Percentiles rank a stretch among this genome's conserved stretches.
Conservation (phyloP, 169 alveolate genomes). For the Fabrea salina region DNA sequence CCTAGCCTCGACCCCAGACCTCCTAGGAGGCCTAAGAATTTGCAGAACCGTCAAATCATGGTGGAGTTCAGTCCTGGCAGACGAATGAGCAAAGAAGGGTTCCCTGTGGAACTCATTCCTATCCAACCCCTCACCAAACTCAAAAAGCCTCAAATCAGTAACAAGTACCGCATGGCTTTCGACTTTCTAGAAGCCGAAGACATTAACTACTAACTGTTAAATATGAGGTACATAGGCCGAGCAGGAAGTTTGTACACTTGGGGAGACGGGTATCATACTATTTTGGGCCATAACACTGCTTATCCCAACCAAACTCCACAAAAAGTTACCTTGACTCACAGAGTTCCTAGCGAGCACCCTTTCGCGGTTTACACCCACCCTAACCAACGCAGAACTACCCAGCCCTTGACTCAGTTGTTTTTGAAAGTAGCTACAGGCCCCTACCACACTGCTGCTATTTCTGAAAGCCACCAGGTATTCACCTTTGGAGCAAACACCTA, state of each 20-base stretch:
- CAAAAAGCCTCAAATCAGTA: too few relatives aligned
- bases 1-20: neutral
- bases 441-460: neutral
- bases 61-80: slow-evolving; percentile 14
- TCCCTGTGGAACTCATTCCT: slow-evolving; percentile 18
- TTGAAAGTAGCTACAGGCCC: neutral
- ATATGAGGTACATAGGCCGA: too few relatives aligned
- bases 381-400: neutral
- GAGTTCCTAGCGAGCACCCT: neutral
- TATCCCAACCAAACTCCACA: neutral
- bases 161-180: too few relatives aligned
- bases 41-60: slow-evolving; percentile 15
- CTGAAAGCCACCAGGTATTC: slow-evolving; percentile 3
- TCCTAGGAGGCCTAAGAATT: neutral
- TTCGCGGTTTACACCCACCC: neutral
- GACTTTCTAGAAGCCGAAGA: too few relatives aligned
- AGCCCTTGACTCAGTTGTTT: neutral
- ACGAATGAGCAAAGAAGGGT: neutral
- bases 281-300: neutral
- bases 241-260: slow-evolving; percentile 24
- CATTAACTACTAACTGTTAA: too few relatives aligned
- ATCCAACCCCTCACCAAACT: too few relatives aligned
- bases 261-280: neutral
- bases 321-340: neutral
- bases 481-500: slow-evolving; percentile 11